Evolutionary conservation across 2,329 filamentous ascomycete genomes (phyloP).

Genomic region (Emmonsiellopsis sp.): DNA sequence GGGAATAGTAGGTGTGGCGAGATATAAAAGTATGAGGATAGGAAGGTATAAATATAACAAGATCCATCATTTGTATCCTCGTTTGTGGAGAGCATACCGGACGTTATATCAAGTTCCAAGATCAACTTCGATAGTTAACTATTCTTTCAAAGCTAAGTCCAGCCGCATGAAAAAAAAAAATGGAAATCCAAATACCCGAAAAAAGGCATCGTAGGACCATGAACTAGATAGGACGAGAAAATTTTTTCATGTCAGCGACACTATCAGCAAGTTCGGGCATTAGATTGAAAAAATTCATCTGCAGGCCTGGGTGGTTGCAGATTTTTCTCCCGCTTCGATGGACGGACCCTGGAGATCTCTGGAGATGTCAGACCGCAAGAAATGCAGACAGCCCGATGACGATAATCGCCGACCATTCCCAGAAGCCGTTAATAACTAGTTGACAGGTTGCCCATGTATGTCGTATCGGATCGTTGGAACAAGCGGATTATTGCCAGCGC

Average conservation of each 20-base stretch:
- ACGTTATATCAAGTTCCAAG: not conserved
- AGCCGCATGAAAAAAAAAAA: not conserved
- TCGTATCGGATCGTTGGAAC: not conserved
- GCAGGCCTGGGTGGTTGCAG: not conserved
- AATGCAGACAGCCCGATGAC: not conserved
- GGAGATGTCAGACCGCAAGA: not conserved
- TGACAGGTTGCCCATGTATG: not conserved
- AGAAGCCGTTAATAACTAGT: not conserved
- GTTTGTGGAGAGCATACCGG: not conserved
- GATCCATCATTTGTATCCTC: not conserved
- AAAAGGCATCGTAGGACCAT: not conserved
- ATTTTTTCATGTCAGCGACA: constrained; percentile 1
- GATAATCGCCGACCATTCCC: not conserved
- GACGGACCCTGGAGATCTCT: constrained; percentile 1
- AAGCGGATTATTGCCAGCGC: not conserved
- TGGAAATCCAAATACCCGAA: not conserved
- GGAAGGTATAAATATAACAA: not conserved
- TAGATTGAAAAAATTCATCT: not conserved
- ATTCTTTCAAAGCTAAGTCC: not conserved
- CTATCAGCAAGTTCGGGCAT: not conserved
- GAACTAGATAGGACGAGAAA: not conserved
- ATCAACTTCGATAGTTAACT: not conserved
- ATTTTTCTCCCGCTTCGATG: not conserved
- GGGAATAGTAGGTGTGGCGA: not conserved
- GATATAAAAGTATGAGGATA: not conserved